Evolutionary conservation across 768 basidiomycete genomes (phyloP), one percentile per base, ranked within the genome.

Genomic region (Pleurotus sapidus): DNA sequence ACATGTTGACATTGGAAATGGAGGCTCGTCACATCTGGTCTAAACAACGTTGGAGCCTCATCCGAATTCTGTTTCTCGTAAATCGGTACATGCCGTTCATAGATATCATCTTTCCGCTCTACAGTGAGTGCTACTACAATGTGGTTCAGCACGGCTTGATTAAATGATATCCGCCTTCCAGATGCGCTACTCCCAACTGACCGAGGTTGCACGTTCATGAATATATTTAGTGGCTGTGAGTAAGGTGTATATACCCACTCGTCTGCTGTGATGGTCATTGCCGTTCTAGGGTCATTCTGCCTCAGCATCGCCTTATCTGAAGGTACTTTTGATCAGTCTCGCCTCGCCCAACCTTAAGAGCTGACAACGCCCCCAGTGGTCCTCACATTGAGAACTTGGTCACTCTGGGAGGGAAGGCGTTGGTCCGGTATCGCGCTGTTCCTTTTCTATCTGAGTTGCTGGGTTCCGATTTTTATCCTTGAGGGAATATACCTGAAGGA

Each of bases 161-260:
- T 7, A n/a, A 24, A 6, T n/a, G 4, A 6, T 25, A 5, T 43
- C 39, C 23, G 51, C 40, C 20, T 20, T 20, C 14, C 8, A 40
- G 9, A 11, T 37, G 14, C 12, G 37, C n/a, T 23, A 40, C 17
- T n/a, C 14, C 51, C 11, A n/a, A 18, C 23, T 18, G n/a, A 54
- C 39, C n/a, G 11, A 34, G 30, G 30, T 11, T 54, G 51, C 20
- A n/a, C n/a, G 8, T 39, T 42, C 17, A 54, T 42, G 14, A 40
- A 54, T 24, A 37, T 40, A 39, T 42, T 54, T 18, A 54, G n/a
- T 24, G 51, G 51, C 5, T 54, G 51, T 54, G 42, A n/a, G 51
- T n/a, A 34, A 34, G 8, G 9, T 34, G 8, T 11, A 34, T 11
- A 20, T 34, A 34, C 30, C 11, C 30, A 34, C 30, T 11, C 30